These are phyloP conservation scores for Pythium brachiatum DNA, from an alignment of 352 stramenopile genomes.

Conservation along the genomic window DNA sequence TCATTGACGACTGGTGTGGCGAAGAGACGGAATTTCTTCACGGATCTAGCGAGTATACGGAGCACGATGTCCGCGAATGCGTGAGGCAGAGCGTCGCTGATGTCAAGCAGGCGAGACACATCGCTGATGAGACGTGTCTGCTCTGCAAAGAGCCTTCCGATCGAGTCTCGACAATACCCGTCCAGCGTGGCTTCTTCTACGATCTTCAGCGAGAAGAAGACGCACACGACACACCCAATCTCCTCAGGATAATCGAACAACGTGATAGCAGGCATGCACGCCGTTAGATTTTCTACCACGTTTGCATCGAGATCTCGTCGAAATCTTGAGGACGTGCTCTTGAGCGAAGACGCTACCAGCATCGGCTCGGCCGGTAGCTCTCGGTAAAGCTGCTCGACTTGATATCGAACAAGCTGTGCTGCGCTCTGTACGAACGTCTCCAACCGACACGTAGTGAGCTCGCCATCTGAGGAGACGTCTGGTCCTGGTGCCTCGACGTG, in stretches of 20 bases:
- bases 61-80: neutral
- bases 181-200: neutral
- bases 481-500: too few species aligned
- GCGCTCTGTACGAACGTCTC: neutral
- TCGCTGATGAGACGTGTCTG: constrained; percentile 2
- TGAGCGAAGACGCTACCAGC: neutral
- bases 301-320: neutral
- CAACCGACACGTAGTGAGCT: too few species aligned
- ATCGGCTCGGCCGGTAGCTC: neutral
- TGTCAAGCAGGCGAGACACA: neutral
- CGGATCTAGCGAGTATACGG: neutral
- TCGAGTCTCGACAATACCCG: neutral
- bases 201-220: neutral
- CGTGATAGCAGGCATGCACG: neutral
- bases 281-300: neutral
- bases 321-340: neutral
- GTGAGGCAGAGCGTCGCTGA: neutral
- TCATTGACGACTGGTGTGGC: neutral
- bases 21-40: constrained; percentile 2
- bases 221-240: neutral
- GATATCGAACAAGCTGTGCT: neutral
- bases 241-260: neutral
- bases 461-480: too few species aligned
- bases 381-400: neutral
- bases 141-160: constrained; percentile 1